Percentiles rank a stretch among this genome's conserved stretches.
These are phyloP conservation scores for Aspergillus asperescens DNA, from an alignment of 495 filamentous ascomycete species.

Conservation along the genomic window DNA sequence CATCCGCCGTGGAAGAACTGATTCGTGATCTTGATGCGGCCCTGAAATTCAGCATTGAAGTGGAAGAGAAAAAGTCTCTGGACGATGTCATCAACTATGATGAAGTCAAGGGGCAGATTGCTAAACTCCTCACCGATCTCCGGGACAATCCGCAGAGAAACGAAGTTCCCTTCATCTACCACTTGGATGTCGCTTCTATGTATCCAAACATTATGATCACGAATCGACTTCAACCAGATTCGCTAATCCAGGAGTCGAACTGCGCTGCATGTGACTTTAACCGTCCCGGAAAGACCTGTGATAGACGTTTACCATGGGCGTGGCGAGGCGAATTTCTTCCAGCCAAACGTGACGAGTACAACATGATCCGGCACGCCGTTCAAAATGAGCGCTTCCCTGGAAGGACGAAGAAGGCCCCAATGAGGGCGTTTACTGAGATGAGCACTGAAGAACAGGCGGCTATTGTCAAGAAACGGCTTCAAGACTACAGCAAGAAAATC, in stretches of 20 bases:
- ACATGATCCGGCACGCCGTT: constrained; percentile 94
- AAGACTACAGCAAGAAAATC: constrained; percentile 95
- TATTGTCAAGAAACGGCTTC: constrained; percentile 79
- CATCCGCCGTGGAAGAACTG: constrained; percentile 82
- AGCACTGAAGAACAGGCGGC: constrained; percentile 74
- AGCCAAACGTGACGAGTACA: constrained; percentile 95
- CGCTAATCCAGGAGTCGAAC: constrained; percentile 93
- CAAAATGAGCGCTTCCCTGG: constrained; percentile 89
- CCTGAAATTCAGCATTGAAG: constrained; percentile 81
- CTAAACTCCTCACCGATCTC: constrained; percentile 62
- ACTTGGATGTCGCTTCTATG: constrained; percentile 98
- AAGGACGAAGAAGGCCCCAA: constrained; percentile 60
- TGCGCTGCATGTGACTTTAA: constrained; percentile 99
- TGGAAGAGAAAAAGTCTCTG: constrained; percentile 91
- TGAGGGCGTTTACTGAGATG: constrained; percentile 76
- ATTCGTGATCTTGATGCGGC: constrained; percentile 83
- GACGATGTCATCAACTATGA: constrained; percentile 91
- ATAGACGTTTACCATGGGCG: constrained; percentile 90
- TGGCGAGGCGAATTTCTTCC: constrained; percentile 98
- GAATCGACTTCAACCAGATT: constrained; percentile 94
- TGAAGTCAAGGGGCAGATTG: constrained; percentile 83
- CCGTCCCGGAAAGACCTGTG: constrained; percentile 92
- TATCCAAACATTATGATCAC: constrained; percentile 99
- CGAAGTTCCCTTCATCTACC: constrained; percentile 91
- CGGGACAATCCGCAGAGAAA: constrained; percentile 74